Percentiles rank a stretch among this genome's conserved stretches.
Evolutionary conservation across 2,329 filamentous ascomycete genomes (phyloP).

Genomic region (Acrocalymma vagum): DNA sequence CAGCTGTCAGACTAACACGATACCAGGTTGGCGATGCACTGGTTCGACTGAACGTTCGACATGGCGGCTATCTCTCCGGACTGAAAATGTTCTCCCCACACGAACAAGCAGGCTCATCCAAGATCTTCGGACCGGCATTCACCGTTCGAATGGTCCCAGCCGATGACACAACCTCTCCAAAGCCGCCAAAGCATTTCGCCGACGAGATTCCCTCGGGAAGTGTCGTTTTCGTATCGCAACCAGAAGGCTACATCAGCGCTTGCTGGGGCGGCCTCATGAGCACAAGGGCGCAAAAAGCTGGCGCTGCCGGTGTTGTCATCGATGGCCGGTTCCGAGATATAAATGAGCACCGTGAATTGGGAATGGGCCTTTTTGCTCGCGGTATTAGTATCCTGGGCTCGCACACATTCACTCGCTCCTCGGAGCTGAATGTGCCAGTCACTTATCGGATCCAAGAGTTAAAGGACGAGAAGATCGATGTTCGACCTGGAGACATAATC

Average conservation of each 20-base stretch:
- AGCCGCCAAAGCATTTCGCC: slow-evolving; percentile 24
- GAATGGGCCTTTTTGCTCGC: slow-evolving; percentile 13
- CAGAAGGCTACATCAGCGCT: slow-evolving; percentile 57
- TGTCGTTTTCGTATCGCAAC: slow-evolving; percentile 57
- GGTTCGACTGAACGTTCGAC: slow-evolving; percentile 7
- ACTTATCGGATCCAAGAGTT: slow-evolving; percentile 8
- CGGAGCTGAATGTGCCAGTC: slow-evolving; percentile 10
- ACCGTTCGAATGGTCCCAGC: slow-evolving; percentile 62
- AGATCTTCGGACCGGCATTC: slow-evolving; percentile 64
- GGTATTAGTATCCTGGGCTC: slow-evolving; percentile 13
- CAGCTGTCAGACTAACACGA: too few relatives aligned
- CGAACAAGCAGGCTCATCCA: slow-evolving; percentile 60
- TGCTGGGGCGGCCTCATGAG: slow-evolving; percentile 66
- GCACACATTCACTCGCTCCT: slow-evolving; percentile 8
- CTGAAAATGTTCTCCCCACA: slow-evolving; percentile 64
- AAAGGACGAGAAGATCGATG: slow-evolving; percentile 2
- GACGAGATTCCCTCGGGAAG: slow-evolving; percentile 10
- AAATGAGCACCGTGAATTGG: slow-evolving; percentile 61
- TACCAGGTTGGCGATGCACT: slow-evolving; percentile 12
- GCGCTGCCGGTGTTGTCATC: slow-evolving; percentile 60
- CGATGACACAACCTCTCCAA: slow-evolving; percentile 55
- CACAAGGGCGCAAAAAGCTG: slow-evolving; percentile 54
- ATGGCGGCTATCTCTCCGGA: slow-evolving; percentile 60
- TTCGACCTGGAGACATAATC: slow-evolving; percentile 9
- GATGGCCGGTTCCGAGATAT: slow-evolving; percentile 64